These are phyloP conservation scores for Neurospora sublineolata DNA, from an alignment of 495 filamentous ascomycete genomes.

Conservation along the genomic window DNA sequence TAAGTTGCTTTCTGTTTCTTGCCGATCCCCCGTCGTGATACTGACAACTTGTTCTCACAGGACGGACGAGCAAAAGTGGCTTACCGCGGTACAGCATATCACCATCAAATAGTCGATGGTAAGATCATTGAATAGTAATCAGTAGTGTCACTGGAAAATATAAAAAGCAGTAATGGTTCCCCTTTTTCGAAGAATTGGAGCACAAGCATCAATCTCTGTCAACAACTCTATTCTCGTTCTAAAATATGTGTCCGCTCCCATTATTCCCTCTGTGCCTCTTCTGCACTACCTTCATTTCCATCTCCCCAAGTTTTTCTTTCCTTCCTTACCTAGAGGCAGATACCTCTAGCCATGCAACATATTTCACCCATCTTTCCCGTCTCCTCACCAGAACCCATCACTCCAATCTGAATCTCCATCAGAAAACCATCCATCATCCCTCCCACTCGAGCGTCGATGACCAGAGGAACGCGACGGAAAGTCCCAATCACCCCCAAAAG, in stretches of 20 bases:
- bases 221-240: neutral
- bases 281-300: neutral
- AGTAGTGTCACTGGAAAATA: neutral
- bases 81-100: conserved; percentile 52
- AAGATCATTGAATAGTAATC: neutral
- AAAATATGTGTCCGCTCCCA: no score
- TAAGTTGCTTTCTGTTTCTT: conserved; percentile 30
- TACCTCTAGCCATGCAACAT: neutral
- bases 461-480: neutral
- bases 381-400: neutral
- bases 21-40: neutral
- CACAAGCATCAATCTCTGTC: neutral
- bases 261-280: neutral
- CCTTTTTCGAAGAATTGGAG: neutral
- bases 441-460: neutral
- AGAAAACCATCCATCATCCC: neutral
- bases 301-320: neutral
- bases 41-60: conserved; percentile 28
- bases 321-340: neutral
- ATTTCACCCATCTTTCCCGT: neutral
- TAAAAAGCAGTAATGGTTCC: neutral
- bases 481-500: neutral
- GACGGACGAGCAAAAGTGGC: conserved; percentile 82
- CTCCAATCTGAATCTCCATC: neutral
- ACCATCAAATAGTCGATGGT: conserved; percentile 10